Conservation (phyloP, 805 yeast species). For the Torulaspora indica region DNA sequence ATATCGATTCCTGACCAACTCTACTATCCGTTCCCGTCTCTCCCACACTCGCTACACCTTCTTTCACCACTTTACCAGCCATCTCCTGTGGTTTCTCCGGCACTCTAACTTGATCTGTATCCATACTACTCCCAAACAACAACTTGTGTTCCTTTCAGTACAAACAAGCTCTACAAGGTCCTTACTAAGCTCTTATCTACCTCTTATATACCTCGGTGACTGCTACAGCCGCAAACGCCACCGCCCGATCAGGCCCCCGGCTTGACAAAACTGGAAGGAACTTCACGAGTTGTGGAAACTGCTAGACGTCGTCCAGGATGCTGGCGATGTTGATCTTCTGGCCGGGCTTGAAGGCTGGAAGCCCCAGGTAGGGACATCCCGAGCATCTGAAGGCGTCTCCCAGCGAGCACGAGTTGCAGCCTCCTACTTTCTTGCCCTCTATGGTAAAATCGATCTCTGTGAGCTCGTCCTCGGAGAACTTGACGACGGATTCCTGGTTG, state of each 20-base stretch:
- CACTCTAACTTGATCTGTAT: slow-evolving; percentile 2
- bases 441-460: slow-evolving; percentile 92
- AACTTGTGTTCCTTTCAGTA: neutral
- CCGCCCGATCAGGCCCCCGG: slow-evolving; percentile 7
- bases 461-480: slow-evolving; percentile 55
- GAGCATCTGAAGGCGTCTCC: slow-evolving; percentile 99
- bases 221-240: slow-evolving; percentile 8
- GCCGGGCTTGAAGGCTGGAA: slow-evolving; percentile 98
- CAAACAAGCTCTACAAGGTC: no score
- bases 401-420: slow-evolving; percentile 93
- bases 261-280: neutral
- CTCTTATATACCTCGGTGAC: neutral
- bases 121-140: neutral
- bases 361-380: slow-evolving; percentile 94
- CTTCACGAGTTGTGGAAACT: neutral
- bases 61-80: neutral
- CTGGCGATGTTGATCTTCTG: slow-evolving; percentile 74
- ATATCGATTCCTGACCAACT: slow-evolving; percentile 1
- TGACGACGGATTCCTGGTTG: slow-evolving; percentile 39
- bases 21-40: no score
- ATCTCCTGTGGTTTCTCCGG: slow-evolving; percentile 2
- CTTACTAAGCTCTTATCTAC: neutral
- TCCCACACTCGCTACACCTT: neutral
- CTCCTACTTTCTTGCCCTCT: slow-evolving; percentile 89
- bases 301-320: slow-evolving; percentile 69